Evolutionary conservation across 2,329 filamentous ascomycete species (phyloP).

Genomic region (Calonectria pseudoreteaudii): DNA sequence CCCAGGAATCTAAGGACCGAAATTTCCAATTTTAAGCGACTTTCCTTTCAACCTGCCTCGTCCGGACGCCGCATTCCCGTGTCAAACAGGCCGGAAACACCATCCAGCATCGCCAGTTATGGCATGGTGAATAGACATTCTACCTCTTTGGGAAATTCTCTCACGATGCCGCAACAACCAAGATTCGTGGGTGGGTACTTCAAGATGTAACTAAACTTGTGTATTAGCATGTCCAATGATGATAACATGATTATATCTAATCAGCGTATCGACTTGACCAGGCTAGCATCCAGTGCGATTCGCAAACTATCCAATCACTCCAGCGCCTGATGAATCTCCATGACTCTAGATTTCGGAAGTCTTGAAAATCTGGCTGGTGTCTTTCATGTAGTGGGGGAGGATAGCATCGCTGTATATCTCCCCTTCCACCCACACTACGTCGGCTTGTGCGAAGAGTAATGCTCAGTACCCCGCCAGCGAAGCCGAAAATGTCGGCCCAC

Average conservation of each 20-base stretch:
- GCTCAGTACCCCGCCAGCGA: neutral
- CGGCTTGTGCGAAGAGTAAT: neutral
- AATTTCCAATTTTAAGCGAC: too few relatives aligned
- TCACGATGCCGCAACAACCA: neutral
- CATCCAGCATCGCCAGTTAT: too few relatives aligned
- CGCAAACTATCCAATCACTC: neutral
- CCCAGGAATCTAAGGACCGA: neutral
- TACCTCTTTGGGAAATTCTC: neutral
- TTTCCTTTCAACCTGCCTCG: too few relatives aligned
- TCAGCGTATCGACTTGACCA: neutral
- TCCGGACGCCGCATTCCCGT: neutral
- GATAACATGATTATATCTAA: neutral
- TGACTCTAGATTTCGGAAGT: neutral
- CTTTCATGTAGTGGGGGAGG: neutral
- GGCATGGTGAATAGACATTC: neutral
- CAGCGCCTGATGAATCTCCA: neutral
- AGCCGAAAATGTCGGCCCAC: neutral
- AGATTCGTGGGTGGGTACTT: neutral
- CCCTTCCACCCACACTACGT: neutral
- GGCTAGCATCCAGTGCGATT: neutral
- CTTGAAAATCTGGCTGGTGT: too few relatives aligned
- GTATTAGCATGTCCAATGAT: neutral
- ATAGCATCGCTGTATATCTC: neutral
- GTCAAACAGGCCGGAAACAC: neutral
- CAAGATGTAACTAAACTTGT: neutral